Evolutionary conservation across 2,329 filamentous ascomycete species (phyloP).

Genomic region (Fusarium keratoplasticum): DNA sequence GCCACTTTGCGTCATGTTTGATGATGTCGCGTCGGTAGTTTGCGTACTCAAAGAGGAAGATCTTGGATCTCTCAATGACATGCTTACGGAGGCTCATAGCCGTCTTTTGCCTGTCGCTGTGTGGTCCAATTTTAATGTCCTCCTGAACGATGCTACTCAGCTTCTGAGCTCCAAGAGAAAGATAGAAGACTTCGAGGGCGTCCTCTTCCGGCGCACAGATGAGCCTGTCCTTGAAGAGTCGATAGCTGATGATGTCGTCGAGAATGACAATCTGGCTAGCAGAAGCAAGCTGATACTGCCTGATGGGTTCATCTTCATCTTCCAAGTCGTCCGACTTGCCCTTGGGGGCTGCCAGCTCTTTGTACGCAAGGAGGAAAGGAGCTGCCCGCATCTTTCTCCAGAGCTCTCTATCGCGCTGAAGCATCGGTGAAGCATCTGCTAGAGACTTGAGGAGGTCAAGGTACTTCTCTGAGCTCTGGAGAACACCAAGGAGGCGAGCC

Average conservation of each 20-base stretch:
- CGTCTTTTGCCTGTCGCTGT: constrained; percentile 74
- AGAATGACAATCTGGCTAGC: constrained; percentile 81
- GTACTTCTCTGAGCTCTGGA: constrained; percentile 88
- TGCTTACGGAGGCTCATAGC: constrained; percentile 80
- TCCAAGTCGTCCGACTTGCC: constrained; percentile 63
- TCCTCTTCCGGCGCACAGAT: constrained; percentile 94
- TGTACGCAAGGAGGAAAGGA: constrained; percentile 85
- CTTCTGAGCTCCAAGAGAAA: constrained; percentile 79
- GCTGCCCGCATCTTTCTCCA: constrained; percentile 80
- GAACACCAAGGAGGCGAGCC: constrained; percentile 80
- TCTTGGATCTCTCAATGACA: constrained; percentile 86
- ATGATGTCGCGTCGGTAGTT: constrained; percentile 81
- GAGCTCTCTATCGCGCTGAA: constrained; percentile 84
- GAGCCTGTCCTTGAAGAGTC: constrained; percentile 85
- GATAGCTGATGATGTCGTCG: constrained; percentile 90
- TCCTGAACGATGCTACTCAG: constrained; percentile 84
- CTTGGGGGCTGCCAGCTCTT: constrained; percentile 70
- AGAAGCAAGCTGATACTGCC: constrained; percentile 81
- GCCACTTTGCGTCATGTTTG: constrained; percentile 88
- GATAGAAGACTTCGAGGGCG: constrained; percentile 84
- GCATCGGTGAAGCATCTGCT: constrained; percentile 74
- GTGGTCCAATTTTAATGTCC: constrained; percentile 77
- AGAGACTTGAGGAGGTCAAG: constrained; percentile 83
- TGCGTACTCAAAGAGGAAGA: constrained; percentile 84
- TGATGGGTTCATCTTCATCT: constrained; percentile 74